phyloP scores from a whole-genome alignment of 1,284 basidiomycete species.

The Rhodofomes roseus region DNA sequence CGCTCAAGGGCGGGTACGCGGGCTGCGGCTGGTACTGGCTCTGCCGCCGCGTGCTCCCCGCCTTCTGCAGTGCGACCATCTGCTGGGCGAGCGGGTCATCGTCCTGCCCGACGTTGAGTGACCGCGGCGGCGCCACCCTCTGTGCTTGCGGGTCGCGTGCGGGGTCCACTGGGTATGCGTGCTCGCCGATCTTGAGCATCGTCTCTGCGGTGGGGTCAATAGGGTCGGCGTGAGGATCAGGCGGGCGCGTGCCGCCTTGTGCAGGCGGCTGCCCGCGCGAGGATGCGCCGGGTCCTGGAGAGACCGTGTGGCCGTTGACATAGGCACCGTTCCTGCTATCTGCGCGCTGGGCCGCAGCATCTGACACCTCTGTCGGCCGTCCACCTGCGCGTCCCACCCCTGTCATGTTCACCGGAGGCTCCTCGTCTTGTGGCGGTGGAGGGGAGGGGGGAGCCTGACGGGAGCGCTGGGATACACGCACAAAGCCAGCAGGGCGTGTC shows the following conservation, averaged over 20 bases:
- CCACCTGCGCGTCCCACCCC: slow-evolving; percentile 60
- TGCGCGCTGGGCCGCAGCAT: slow-evolving; percentile 14
- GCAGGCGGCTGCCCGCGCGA: slow-evolving; percentile 1
- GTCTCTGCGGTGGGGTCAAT: slow-evolving; percentile 52
- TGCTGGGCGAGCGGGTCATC: slow-evolving; percentile 60
- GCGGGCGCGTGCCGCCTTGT: slow-evolving; percentile 17
- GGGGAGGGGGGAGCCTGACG: slow-evolving; percentile 31
- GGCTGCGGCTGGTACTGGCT: slow-evolving; percentile 48
- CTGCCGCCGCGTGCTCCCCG: slow-evolving; percentile 29
- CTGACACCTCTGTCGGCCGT: slow-evolving; percentile 11
- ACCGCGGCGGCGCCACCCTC: slow-evolving; percentile 7
- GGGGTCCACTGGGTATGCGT: slow-evolving; percentile 65
- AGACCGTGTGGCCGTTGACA: neutral
- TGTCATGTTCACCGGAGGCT: slow-evolving; percentile 49
- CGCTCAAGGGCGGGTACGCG: slow-evolving; percentile 32
- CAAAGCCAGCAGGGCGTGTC: slow-evolving; percentile 55
- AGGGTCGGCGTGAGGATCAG: slow-evolving; percentile 51
- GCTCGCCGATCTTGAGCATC: slow-evolving; percentile 65
- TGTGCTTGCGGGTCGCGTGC: slow-evolving; percentile 49
- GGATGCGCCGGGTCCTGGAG: neutral
- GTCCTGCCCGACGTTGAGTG: slow-evolving; percentile 37
- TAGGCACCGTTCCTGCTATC: slow-evolving; percentile 27
- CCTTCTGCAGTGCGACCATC: slow-evolving; percentile 42
- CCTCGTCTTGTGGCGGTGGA: slow-evolving; percentile 33
- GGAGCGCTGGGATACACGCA: slow-evolving; percentile 51